Evolutionary conservation across 345 rosid genomes (phyloP).

Genomic region (Anacardium occidentale): DNA sequence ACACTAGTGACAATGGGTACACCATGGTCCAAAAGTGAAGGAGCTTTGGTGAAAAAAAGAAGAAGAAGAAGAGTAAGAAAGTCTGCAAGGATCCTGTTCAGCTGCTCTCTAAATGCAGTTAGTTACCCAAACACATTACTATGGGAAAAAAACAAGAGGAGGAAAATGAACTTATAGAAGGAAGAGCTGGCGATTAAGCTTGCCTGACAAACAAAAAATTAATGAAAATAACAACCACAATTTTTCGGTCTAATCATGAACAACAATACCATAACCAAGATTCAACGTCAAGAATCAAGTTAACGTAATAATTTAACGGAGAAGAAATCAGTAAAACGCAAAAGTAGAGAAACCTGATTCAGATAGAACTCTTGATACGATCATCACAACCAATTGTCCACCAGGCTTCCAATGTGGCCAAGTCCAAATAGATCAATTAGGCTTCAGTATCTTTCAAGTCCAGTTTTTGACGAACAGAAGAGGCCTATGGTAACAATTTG

Average conservation of each 20-base stretch:
- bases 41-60: background rate
- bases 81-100: too few relatives aligned
- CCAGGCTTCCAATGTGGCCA: too few relatives aligned
- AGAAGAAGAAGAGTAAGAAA: background rate
- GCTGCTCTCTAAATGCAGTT: background rate
- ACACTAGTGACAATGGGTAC: background rate
- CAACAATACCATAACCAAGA: background rate
- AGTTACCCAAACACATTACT: background rate
- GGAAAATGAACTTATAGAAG: too few relatives aligned
- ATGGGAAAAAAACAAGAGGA: background rate
- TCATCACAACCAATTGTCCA: conserved; percentile 14
- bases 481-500: too few relatives aligned
- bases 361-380: conserved; percentile 1
- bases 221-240: background rate
- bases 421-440: too few relatives aligned
- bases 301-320: conserved; percentile 10
- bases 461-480: too few relatives aligned
- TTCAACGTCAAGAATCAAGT: background rate
- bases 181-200: too few relatives aligned
- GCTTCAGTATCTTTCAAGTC: too few relatives aligned
- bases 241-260: background rate
- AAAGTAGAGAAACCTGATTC: conserved; percentile 17
- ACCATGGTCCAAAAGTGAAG: background rate
- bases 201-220: too few relatives aligned
- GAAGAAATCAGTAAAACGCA: background rate